Conservation (phyloP, 805 yeast genomes). For the Jamesozyma hellenica region DNA sequence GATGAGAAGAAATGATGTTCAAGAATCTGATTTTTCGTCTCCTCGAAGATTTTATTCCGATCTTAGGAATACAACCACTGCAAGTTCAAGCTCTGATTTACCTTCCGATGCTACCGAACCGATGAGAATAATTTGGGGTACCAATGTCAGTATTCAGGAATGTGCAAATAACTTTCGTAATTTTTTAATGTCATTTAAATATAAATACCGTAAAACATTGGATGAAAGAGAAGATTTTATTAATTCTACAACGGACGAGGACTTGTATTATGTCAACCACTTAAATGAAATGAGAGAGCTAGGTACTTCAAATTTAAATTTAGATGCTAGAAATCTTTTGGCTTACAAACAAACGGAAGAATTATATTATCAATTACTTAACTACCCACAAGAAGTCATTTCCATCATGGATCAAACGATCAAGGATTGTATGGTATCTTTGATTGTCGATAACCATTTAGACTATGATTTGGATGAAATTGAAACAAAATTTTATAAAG, state of each 20-base stretch:
- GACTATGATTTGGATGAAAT: constrained; percentile 52
- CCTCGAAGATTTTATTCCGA: constrained; percentile 48
- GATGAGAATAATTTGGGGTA: constrained; percentile 94
- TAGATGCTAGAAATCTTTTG: constrained; percentile 72
- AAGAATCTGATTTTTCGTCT: constrained; percentile 62
- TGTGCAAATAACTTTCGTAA: constrained; percentile 70
- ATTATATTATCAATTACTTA: constrained; percentile 73
- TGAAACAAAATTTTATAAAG: constrained; percentile 74
- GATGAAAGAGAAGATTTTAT: constrained; percentile 30
- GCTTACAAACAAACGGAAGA: constrained; percentile 69
- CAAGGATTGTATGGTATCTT: constrained; percentile 76
- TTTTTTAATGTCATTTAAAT: constrained; percentile 75
- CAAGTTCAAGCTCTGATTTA: constrained; percentile 18
- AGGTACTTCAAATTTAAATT: constrained; percentile 72
- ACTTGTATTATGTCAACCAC: constrained; percentile 60
- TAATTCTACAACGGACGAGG: constrained; percentile 52
- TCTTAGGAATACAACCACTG: constrained; percentile 12
- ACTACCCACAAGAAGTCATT: constrained; percentile 92
- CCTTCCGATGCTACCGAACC: constrained; percentile 51
- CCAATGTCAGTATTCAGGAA: constrained; percentile 87
- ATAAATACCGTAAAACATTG: constrained; percentile 53
- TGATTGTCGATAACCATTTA: constrained; percentile 45
- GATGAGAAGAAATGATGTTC: constrained; percentile 69
- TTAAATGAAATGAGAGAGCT: constrained; percentile 64
- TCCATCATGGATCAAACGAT: constrained; percentile 97